Evolutionary conservation across 2,329 filamentous ascomycete genomes (phyloP).

Genomic region (Pseudocercospora cruenta): DNA sequence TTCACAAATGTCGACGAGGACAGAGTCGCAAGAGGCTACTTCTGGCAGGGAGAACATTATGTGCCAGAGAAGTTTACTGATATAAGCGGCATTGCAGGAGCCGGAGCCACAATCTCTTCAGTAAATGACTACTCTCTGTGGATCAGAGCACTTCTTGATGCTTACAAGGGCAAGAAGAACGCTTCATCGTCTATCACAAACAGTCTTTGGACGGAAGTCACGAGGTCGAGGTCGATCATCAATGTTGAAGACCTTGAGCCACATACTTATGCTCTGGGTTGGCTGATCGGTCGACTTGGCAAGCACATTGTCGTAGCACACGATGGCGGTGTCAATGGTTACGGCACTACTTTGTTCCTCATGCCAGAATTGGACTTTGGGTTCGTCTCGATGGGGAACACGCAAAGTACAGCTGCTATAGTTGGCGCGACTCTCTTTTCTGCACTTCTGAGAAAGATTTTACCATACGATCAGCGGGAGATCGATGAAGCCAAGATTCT

Average conservation of each 20-base stretch:
- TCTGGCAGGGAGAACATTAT: conserved; percentile 20
- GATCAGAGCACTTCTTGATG: conserved; percentile 17
- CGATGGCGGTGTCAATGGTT: conserved; percentile 8
- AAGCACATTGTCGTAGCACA: conserved; percentile 3
- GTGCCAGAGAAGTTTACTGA: conserved; percentile 18
- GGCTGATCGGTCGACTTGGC: conserved; percentile 1
- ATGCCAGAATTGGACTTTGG: conserved; percentile 9
- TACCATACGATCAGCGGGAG: neutral
- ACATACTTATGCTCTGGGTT: conserved; percentile 8
- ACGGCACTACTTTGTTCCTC: conserved; percentile 4
- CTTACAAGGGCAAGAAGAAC: neutral
- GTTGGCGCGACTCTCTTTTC: conserved; percentile 3
- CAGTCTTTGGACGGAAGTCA: neutral
- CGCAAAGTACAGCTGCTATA: neutral
- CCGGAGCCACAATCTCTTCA: conserved; percentile 25
- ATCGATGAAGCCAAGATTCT: neutral
- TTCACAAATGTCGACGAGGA: conserved; percentile 30
- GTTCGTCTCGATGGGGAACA: conserved; percentile 11
- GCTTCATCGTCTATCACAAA: neutral
- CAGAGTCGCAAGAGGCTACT: conserved; percentile 39
- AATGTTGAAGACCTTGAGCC: neutral
- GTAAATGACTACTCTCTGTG: conserved; percentile 24
- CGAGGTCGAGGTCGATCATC: neutral
- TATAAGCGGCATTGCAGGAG: conserved; percentile 19
- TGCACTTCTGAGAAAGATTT: neutral